Evolutionary conservation across 2,329 filamentous ascomycete species (phyloP), one percentile per base, ranked within the genome.

Genomic region (Monosporascus sp.): DNA sequence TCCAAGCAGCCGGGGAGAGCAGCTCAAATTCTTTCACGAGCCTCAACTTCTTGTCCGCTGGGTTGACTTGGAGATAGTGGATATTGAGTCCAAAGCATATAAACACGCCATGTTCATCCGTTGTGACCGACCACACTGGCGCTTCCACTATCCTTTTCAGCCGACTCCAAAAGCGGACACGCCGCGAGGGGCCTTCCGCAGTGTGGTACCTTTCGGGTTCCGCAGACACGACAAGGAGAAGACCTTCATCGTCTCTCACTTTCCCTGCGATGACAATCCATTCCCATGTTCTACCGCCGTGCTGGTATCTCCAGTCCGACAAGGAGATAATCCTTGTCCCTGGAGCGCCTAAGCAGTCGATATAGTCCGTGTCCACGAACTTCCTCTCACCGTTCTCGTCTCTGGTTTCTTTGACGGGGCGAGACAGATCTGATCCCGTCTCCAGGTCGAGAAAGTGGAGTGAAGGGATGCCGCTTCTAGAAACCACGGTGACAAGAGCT

Each of bases 281-380:
- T 2, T 80, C 76, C 67, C 86, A 87, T 0, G 70, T 76, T 52
- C 79, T 81, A n/a, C 74, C 75, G 38, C 81, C 76, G 52, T 81
- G 80, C 34, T 73, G 70, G 56, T 81, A 83, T 5, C 75, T 66
- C 88, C 88, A 91, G 56, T 89, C 84, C 1, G 79, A 68, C 7
- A 91, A 67, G 1, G 81, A 76, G 44, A 82, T 75, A 1, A 91
- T 79, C 40, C 76, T 76, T 57, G 88, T 84, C 1, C 80, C 79
- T 1, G 69, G 58, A 45, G 80, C 76, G 1, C 81, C 81, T 17
- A 91, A 71, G 3, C 79, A 79, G 17, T 75, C 76, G 31, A 86
- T 79, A 53, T 78, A 81, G 1, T 77, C 70, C 0, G 75, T 54
- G n/a, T 61, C 60, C 19, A 50, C 41, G 48, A 57, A 46, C 3